Conservation (phyloP, 129 eudicot genomes). For the Flaveria trinervia region DNA sequence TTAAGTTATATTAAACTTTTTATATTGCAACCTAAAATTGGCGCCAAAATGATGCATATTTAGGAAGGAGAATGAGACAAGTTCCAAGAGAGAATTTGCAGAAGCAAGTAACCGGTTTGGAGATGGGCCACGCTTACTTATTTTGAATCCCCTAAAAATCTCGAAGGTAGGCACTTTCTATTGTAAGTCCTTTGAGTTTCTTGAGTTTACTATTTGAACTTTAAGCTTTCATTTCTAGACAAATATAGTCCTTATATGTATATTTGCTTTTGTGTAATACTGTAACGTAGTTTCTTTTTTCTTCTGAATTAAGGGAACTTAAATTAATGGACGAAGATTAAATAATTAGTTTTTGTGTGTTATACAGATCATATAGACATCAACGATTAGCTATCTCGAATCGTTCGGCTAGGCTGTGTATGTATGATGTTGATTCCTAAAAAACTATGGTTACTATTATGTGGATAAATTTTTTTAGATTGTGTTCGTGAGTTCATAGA, state of each 20-base stretch:
- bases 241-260: background rate
- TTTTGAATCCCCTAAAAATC: constrained; percentile 22
- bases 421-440: background rate
- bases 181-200: constrained; percentile 13
- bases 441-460: background rate
- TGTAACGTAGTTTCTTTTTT: background rate
- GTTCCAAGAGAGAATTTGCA: constrained; percentile 25
- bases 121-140: constrained; percentile 3
- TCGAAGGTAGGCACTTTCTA: constrained; percentile 14
- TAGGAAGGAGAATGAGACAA: constrained; percentile 20
- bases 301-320: background rate
- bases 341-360: background rate
- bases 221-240: background rate
- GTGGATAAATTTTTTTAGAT: no score
- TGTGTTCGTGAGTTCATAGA: no score
- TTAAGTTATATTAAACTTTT: no score
- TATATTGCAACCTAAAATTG: background rate
- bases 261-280: background rate
- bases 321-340: background rate
- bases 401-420: background rate
- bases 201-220: background rate
- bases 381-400: no score
- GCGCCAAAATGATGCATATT: constrained; percentile 29
- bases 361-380: no score
- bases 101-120: constrained; percentile 26